Evolutionary conservation across 1,284 basidiomycete genomes (phyloP).

Genomic region (Pterula multifida): DNA sequence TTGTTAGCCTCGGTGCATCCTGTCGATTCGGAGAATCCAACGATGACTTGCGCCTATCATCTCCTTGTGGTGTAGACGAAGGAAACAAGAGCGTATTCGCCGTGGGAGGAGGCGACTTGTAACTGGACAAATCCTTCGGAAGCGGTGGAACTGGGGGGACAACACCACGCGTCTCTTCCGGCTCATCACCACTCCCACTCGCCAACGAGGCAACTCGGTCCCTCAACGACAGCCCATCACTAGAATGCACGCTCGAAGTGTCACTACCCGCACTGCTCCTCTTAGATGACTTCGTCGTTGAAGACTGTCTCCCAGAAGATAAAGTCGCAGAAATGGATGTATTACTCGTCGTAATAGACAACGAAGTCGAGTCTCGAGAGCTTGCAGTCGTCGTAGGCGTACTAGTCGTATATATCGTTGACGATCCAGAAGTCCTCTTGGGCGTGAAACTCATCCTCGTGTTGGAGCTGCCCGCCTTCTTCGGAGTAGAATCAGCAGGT

Average conservation of each 20-base stretch:
- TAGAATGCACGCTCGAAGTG: slow-evolving; percentile 60
- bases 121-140: slow-evolving; percentile 80
- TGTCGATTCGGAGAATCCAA: background rate
- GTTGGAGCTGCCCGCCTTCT: slow-evolving; percentile 41
- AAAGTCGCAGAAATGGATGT: slow-evolving; percentile 52
- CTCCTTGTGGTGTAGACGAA: slow-evolving; percentile 19
- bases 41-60: slow-evolving; percentile 22
- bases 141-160: slow-evolving; percentile 96
- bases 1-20: background rate
- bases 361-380: slow-evolving; percentile 73
- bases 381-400: slow-evolving; percentile 36
- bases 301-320: slow-evolving; percentile 51
- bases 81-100: slow-evolving; percentile 40
- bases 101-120: slow-evolving; percentile 54
- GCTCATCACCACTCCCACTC: slow-evolving; percentile 35
- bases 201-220: slow-evolving; percentile 55
- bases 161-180: slow-evolving; percentile 34
- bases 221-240: slow-evolving; percentile 47
- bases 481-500: slow-evolving; percentile 48
- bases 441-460: slow-evolving; percentile 61
- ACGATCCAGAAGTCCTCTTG: slow-evolving; percentile 83
- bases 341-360: slow-evolving; percentile 62
- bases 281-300: slow-evolving; percentile 27
- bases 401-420: slow-evolving; percentile 71
- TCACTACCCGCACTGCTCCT: slow-evolving; percentile 84